Evolutionary conservation across 345 rosid species (phyloP).

Genomic region (Viola odorata): DNA sequence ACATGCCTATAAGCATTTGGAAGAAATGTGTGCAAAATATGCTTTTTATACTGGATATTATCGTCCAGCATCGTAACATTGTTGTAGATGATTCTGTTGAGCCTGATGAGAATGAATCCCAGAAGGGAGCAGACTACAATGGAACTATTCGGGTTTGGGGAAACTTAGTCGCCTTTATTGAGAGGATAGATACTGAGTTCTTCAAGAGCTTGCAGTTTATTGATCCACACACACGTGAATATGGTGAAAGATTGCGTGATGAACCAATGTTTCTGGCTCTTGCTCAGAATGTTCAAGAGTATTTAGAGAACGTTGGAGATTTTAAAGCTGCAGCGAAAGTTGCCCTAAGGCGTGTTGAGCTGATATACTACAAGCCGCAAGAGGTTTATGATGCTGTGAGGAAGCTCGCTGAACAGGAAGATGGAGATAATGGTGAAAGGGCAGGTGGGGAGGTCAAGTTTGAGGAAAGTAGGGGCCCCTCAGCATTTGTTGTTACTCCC

Average conservation of each 20-base stretch:
- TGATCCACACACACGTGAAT: constrained; percentile 91
- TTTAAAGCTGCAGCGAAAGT: constrained; percentile 75
- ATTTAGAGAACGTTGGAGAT: constrained; percentile 57
- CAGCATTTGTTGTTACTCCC: constrained; percentile 61
- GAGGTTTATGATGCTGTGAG: constrained; percentile 93
- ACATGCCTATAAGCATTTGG: constrained; percentile 93
- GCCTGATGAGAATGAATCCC: constrained; percentile 81
- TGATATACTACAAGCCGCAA: constrained; percentile 84
- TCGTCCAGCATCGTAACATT: constrained; percentile 59
- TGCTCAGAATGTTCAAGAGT: constrained; percentile 85
- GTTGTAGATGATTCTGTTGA: constrained; percentile 71
- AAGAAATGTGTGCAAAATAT: constrained; percentile 81
- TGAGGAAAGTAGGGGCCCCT: constrained; percentile 58
- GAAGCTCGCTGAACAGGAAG: constrained; percentile 67
- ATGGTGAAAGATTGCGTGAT: constrained; percentile 74
- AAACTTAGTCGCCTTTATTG: constrained; percentile 79
- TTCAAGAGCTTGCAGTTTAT: constrained; percentile 90
- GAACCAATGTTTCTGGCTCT: constrained; percentile 79
- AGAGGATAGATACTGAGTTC: constrained; percentile 77
- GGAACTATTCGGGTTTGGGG: constrained; percentile 77
- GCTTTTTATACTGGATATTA: constrained; percentile 74
- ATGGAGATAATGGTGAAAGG: constrained; percentile 36
- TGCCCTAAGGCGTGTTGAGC: constrained; percentile 68
- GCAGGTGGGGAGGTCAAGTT: constrained; percentile 35
- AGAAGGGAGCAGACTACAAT: constrained; percentile 54